Percentiles rank a stretch among this genome's conserved stretches.
Conservation (phyloP, 768 basidiomycete genomes). For the Kockovaella imperatae region DNA sequence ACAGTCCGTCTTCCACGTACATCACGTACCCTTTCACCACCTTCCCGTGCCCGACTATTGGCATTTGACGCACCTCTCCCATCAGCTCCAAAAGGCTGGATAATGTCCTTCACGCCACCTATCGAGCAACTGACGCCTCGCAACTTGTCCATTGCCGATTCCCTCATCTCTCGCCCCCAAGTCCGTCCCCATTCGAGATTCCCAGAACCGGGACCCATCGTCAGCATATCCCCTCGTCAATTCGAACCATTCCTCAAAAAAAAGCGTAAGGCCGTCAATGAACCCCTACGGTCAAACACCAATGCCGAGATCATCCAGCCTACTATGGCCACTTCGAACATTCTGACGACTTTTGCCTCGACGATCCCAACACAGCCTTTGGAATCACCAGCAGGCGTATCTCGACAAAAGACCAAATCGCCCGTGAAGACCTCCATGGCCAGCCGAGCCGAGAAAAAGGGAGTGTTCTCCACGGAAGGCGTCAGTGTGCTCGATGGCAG, state of each 20-base stretch:
- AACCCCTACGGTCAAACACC: slow-evolving; percentile 3
- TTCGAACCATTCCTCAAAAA: slow-evolving; percentile 28
- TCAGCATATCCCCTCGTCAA: slow-evolving; percentile 28
- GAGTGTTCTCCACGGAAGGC: slow-evolving; percentile 7
- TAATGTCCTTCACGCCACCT: slow-evolving; percentile 38
- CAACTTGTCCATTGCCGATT: slow-evolving; percentile 39
- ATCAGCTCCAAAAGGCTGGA: slow-evolving; percentile 18
- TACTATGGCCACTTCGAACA: not conserved
- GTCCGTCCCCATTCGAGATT: slow-evolving; percentile 10
- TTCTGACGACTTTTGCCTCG: not conserved
- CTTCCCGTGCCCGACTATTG: slow-evolving; percentile 6
- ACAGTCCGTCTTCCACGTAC: slow-evolving; percentile 34
- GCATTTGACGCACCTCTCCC: slow-evolving; percentile 10
- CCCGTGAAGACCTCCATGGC: slow-evolving; percentile 11
- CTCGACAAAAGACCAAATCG: slow-evolving; percentile 9
- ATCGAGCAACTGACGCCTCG: slow-evolving; percentile 24
- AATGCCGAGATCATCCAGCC: not conserved
- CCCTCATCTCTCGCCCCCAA: slow-evolving; percentile 28
- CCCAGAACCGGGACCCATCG: slow-evolving; percentile 25
- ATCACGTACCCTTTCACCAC: slow-evolving; percentile 4
- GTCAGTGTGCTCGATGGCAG: slow-evolving; percentile 7
- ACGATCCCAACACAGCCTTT: not conserved
- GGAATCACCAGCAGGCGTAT: slow-evolving; percentile 2
- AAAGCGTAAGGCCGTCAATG: slow-evolving; percentile 18
- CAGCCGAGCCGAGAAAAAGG: slow-evolving; percentile 12